Evolutionary conservation across 768 basidiomycete species (phyloP).

Genomic region (Lenzites betulinus): DNA sequence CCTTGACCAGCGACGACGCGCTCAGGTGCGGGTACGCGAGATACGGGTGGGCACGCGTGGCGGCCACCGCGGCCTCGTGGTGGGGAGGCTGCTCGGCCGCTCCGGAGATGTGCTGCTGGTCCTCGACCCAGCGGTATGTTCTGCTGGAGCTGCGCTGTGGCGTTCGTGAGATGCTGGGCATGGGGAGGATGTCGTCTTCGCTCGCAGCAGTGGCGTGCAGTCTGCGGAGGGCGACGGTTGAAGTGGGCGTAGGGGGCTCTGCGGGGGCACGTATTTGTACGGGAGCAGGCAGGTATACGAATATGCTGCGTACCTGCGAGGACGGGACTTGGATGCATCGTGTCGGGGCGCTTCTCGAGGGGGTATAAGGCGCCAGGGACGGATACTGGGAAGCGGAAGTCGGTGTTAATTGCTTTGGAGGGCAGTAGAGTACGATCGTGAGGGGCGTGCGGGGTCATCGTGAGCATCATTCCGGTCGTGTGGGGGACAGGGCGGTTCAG

Average conservation of each 20-base stretch:
- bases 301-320: slow-evolving; percentile 8
- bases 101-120: slow-evolving; percentile 37
- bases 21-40: slow-evolving; percentile 43
- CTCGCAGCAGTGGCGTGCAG: slow-evolving; percentile 4
- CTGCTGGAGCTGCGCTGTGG: slow-evolving; percentile 42
- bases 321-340: slow-evolving; percentile 16
- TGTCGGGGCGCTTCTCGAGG: slow-evolving; percentile 3
- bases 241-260: slow-evolving; percentile 23
- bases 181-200: slow-evolving; percentile 17
- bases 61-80: slow-evolving; percentile 22
- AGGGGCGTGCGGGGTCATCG: slow-evolving; percentile 19
- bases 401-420: slow-evolving; percentile 11
- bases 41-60: slow-evolving; percentile 34
- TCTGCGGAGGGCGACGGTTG: slow-evolving; percentile 15
- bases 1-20: slow-evolving; percentile 30
- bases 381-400: slow-evolving; percentile 16
- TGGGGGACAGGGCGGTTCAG: slow-evolving; percentile 2
- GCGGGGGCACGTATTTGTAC: not conserved
- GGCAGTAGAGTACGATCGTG: slow-evolving; percentile 20
- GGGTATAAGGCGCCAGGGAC: slow-evolving; percentile 13
- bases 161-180: slow-evolving; percentile 16
- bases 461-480: slow-evolving; percentile 19
- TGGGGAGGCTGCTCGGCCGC: slow-evolving; percentile 24
- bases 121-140: slow-evolving; percentile 47
- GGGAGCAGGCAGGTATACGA: not conserved